A percentile compares a stretch with the other conserved stretches of the same genome.
phyloP scores from a whole-genome alignment of 345 rosid species.

The Clarkia xantiana region DNA sequence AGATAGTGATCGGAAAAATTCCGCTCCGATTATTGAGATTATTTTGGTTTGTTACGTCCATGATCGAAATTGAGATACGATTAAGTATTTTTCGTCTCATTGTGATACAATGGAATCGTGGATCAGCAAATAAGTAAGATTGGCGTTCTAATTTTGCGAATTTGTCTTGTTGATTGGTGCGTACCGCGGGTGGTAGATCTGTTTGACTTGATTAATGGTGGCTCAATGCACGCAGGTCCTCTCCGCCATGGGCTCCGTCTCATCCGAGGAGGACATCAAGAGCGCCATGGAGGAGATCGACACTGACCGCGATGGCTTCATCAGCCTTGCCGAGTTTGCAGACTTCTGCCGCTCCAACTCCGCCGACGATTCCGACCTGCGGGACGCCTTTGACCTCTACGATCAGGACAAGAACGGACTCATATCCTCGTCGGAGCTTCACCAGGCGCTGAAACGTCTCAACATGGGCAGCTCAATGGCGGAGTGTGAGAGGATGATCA shows the following conservation, averaged over 20 bases:
- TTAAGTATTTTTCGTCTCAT: no score
- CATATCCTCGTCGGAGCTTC: constrained; percentile 57
- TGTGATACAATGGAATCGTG: no score
- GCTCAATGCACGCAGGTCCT: constrained; percentile 16
- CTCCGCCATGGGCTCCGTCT: constrained; percentile 40
- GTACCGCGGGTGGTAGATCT: no score
- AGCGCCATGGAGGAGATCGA: constrained; percentile 61
- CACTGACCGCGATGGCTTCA: constrained; percentile 57
- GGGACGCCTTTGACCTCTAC: constrained; percentile 73
- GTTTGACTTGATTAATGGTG: no score
- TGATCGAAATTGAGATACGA: no score
- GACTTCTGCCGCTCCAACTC: constrained; percentile 38
- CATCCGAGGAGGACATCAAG: constrained; percentile 27
- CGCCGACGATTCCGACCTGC: constrained; percentile 32
- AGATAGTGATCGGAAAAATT: no score
- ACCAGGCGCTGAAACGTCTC: constrained; percentile 44
- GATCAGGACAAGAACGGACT: constrained; percentile 65
- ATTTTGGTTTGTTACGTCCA: no score
- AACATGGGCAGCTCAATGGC: constrained; percentile 46
- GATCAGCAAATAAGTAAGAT: no score
- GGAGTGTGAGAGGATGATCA: constrained; percentile 55
- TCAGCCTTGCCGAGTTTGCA: constrained; percentile 46
- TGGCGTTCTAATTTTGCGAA: no score
- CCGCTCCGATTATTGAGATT: no score
- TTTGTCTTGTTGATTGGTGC: no score